A percentile compares a stretch with the other conserved stretches of the same genome.
Conservation (phyloP, 805 yeast species). For the Brettanomyces anomalus region DNA sequence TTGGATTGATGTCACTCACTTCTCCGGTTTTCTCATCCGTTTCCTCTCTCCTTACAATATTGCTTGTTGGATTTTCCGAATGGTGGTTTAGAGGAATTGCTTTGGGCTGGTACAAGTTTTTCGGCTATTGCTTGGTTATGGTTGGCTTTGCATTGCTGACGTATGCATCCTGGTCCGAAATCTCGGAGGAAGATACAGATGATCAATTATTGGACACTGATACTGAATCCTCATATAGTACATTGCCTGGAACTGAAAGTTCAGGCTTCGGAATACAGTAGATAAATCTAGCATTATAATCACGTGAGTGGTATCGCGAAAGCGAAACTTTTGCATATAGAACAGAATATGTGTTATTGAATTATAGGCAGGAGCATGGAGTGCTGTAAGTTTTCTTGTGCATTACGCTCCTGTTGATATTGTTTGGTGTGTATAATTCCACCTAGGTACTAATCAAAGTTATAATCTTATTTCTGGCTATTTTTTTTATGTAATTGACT, state of each 20-base stretch:
- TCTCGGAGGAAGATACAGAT: constrained; percentile 31
- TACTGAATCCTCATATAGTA: constrained; percentile 19
- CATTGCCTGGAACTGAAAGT: neutral
- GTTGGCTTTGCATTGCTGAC: constrained; percentile 62
- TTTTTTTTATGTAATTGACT: too few species aligned
- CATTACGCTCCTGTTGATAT: too few species aligned
- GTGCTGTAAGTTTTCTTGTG: too few species aligned
- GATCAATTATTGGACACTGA: constrained; percentile 26
- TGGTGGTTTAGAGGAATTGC: constrained; percentile 56
- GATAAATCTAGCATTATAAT: neutral
- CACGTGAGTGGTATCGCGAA: neutral
- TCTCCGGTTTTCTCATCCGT: constrained; percentile 76
- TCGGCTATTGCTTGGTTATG: constrained; percentile 64
- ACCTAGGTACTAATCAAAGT: too few species aligned
- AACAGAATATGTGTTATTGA: too few species aligned
- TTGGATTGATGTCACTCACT: constrained; percentile 73
- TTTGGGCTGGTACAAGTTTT: constrained; percentile 45
- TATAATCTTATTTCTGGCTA: too few species aligned
- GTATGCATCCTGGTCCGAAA: constrained; percentile 57
- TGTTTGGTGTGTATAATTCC: too few species aligned
- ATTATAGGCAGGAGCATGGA: too few species aligned
- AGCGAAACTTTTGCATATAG: too few species aligned
- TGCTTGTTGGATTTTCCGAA: constrained; percentile 71
- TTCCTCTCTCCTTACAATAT: constrained; percentile 55
- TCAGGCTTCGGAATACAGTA: neutral